Percentiles rank a stretch among this genome's conserved stretches.
Conservation (phyloP, 192 early-diverging fungal genomes). For the Dimargaris cristalligena region DNA sequence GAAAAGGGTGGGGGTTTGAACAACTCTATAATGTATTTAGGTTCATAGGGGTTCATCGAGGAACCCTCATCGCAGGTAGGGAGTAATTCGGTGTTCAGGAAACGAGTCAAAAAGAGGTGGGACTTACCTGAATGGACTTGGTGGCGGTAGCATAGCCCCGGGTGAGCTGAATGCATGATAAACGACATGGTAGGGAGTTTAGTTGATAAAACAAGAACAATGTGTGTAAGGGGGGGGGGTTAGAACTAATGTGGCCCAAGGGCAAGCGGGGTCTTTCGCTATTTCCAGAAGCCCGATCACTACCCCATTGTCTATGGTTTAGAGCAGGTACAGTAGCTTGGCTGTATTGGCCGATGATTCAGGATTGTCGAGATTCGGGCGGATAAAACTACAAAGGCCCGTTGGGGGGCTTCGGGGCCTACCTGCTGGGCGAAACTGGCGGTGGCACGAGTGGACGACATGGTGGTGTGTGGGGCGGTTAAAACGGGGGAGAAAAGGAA, state of each 20-base stretch:
- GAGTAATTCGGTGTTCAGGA: neutral
- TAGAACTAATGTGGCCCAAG: neutral
- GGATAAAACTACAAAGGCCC: neutral
- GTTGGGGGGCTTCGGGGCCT: neutral
- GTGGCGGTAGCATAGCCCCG: conserved; percentile 3
- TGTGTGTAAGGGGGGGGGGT: too few relatives aligned
- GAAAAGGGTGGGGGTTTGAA: neutral
- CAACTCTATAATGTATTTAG: too few relatives aligned
- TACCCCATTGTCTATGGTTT: neutral
- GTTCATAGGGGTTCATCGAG: too few relatives aligned
- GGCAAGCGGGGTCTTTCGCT: neutral
- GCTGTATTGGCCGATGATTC: neutral
- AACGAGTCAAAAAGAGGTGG: conserved; percentile 19
- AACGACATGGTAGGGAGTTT: too few relatives aligned
- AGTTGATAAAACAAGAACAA: too few relatives aligned
- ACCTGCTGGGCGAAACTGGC: neutral
- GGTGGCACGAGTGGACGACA: neutral
- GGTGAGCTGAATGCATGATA: neutral
- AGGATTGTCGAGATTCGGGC: neutral
- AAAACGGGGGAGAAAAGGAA: neutral
- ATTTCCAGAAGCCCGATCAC: neutral
- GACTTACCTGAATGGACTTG: conserved; percentile 19
- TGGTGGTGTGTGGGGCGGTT: neutral
- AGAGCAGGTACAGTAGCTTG: neutral
- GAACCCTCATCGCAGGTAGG: too few relatives aligned